These are phyloP conservation scores for Tieghemiomyces parasiticus DNA, from an alignment of 192 early-diverging fungal species.

Conservation along the genomic window DNA sequence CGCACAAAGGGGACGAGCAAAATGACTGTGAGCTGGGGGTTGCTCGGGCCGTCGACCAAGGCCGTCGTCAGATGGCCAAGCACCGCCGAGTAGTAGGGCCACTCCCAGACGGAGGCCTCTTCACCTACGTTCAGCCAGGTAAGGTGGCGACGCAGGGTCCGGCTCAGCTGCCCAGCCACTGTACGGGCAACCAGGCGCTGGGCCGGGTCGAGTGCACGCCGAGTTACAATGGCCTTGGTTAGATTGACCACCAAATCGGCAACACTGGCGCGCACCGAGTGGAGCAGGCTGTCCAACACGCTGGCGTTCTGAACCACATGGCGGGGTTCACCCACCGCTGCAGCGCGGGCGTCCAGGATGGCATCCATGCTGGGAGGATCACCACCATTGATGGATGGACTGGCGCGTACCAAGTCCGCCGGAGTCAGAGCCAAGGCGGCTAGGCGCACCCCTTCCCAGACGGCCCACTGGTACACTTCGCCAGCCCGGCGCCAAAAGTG, in stretches of 20 bases:
- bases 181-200: neutral
- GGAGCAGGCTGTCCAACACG: conserved; percentile 13
- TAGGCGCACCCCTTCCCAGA: conserved; percentile 4
- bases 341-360: neutral
- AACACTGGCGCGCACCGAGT: conserved; percentile 18
- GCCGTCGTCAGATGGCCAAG: neutral
- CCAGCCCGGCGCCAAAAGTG: conserved; percentile 35
- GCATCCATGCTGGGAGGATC: neutral
- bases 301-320: conserved; percentile 5
- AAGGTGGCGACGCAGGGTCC: neutral
- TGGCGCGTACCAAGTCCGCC: neutral
- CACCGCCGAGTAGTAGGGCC: conserved; percentile 4
- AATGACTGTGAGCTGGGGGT: neutral
- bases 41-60: neutral
- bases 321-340: neutral
- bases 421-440: neutral
- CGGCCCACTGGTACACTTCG: conserved; percentile 37
- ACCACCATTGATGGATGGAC: neutral
- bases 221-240: neutral
- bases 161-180: neutral
- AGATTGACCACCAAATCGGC: neutral
- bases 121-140: neutral
- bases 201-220: neutral
- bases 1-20: neutral
- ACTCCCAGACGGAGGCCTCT: neutral